These are phyloP conservation scores for Penicillium freii DNA, from an alignment of 2,329 filamentous ascomycete genomes.

Conservation along the genomic window DNA sequence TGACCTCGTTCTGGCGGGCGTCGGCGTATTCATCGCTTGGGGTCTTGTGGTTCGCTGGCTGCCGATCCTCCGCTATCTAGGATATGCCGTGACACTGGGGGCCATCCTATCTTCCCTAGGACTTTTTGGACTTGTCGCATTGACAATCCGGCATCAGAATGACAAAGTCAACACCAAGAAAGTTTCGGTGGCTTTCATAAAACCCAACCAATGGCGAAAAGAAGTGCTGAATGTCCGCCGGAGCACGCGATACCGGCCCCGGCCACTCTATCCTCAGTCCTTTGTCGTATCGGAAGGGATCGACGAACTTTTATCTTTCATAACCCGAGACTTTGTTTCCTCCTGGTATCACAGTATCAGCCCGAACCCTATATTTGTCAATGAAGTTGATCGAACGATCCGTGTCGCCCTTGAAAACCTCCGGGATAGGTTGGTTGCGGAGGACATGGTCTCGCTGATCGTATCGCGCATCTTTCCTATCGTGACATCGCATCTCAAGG, in stretches of 20 bases:
- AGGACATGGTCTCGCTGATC: slow-evolving; percentile 80
- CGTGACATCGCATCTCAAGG: slow-evolving; percentile 80
- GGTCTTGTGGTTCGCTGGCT: slow-evolving; percentile 79
- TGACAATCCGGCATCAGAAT: slow-evolving; percentile 50
- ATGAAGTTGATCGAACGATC: slow-evolving; percentile 81
- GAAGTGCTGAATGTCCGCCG: slow-evolving; percentile 67
- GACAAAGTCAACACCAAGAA: slow-evolving; percentile 44
- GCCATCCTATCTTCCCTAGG: slow-evolving; percentile 54
- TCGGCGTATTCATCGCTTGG: slow-evolving; percentile 70
- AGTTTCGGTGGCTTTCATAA: slow-evolving; percentile 58
- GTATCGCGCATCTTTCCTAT: slow-evolving; percentile 84
- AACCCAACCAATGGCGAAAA: slow-evolving; percentile 62
- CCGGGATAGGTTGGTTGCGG: slow-evolving; percentile 66
- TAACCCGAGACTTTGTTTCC: slow-evolving; percentile 79
- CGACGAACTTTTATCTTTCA: slow-evolving; percentile 72
- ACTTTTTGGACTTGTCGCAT: slow-evolving; percentile 59
- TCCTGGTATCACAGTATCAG: slow-evolving; percentile 90
- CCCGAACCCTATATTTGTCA: slow-evolving; percentile 71
- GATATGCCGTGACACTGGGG: slow-evolving; percentile 78
- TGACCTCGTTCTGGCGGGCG: slow-evolving; percentile 44
- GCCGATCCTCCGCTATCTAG: slow-evolving; percentile 77
- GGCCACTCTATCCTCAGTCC: slow-evolving; percentile 72
- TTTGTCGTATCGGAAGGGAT: slow-evolving; percentile 75
- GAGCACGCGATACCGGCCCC: slow-evolving; percentile 65
- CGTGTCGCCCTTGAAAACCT: slow-evolving; percentile 70